Conservation (phyloP, 306 rosid genomes). For the Myrica gale region DNA sequence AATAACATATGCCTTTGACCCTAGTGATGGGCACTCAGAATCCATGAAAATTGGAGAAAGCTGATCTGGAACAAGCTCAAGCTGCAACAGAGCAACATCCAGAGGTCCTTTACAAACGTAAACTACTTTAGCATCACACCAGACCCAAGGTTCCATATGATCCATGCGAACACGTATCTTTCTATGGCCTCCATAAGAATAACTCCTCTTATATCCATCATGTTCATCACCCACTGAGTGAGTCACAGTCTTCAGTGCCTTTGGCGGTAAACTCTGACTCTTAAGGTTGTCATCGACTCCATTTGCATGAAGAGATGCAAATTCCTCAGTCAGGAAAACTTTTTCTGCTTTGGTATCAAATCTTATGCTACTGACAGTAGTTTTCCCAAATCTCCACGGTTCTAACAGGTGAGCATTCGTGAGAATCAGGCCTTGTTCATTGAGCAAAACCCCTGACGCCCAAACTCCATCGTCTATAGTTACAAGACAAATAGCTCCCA, state of each 20-base stretch:
- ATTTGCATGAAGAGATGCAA: slow-evolving; percentile 24
- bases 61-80: slow-evolving; percentile 60
- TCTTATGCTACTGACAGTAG: slow-evolving; percentile 43
- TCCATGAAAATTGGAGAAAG: slow-evolving; percentile 60
- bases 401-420: slow-evolving; percentile 93
- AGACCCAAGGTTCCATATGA: slow-evolving; percentile 66
- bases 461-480: slow-evolving; percentile 83
- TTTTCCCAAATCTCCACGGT: slow-evolving; percentile 89
- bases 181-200: slow-evolving; percentile 41
- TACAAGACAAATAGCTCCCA: slow-evolving; percentile 77
- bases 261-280: slow-evolving; percentile 28
- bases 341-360: slow-evolving; percentile 34
- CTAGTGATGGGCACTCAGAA: slow-evolving; percentile 59
- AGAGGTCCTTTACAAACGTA: slow-evolving; percentile 84
- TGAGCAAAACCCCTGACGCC: slow-evolving; percentile 89
- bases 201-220: slow-evolving; percentile 32
- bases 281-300: slow-evolving; percentile 33
- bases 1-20: slow-evolving; percentile 78
- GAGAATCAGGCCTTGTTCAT: slow-evolving; percentile 76
- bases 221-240: slow-evolving; percentile 37
- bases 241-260: slow-evolving; percentile 24
- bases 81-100: slow-evolving; percentile 89
- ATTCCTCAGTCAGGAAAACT: slow-evolving; percentile 28
- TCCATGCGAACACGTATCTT: slow-evolving; percentile 73
- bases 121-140: slow-evolving; percentile 79